A percentile compares a stretch with the other conserved stretches of the same genome.
These are phyloP conservation scores for Agastache rugosa DNA, from an alignment of 257 asterid species.

Conservation along the genomic window DNA sequence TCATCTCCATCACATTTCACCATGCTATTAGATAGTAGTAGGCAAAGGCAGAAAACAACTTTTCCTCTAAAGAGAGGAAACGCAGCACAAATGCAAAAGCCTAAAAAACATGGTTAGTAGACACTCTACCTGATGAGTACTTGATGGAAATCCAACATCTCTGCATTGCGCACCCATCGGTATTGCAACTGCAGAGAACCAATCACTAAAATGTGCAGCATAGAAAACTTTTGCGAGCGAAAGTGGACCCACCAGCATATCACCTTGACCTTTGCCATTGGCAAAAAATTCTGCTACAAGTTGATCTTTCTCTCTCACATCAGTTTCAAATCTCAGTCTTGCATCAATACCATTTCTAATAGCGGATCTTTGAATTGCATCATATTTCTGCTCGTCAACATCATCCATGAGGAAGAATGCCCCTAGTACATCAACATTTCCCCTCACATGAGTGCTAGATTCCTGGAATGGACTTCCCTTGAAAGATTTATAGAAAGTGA, in stretches of 20 bases:
- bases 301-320: slow-evolving; percentile 62
- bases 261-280: slow-evolving; percentile 51
- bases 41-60: neutral
- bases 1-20: neutral
- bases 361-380: slow-evolving; percentile 65
- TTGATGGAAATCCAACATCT: slow-evolving; percentile 58
- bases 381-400: slow-evolving; percentile 53
- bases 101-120: neutral
- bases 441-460: slow-evolving; percentile 71
- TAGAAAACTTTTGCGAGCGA: slow-evolving; percentile 74
- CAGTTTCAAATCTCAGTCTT: slow-evolving; percentile 73
- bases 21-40: neutral
- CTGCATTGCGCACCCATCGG: slow-evolving; percentile 86
- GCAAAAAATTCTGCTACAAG: slow-evolving; percentile 76
- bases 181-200: slow-evolving; percentile 83
- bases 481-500: slow-evolving; percentile 66
- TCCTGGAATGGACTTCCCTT: slow-evolving; percentile 78
- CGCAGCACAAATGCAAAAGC: neutral
- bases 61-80: neutral
- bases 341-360: slow-evolving; percentile 79
- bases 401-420: slow-evolving; percentile 61
- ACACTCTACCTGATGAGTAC: slow-evolving; percentile 58
- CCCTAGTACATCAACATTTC: slow-evolving; percentile 71
- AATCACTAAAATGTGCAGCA: slow-evolving; percentile 66
- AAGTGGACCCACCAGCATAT: slow-evolving; percentile 65